Evolutionary conservation across 1,284 basidiomycete species (phyloP), one percentile per base, ranked within the genome.

Genomic region (Singerocomus rubriflavus): DNA sequence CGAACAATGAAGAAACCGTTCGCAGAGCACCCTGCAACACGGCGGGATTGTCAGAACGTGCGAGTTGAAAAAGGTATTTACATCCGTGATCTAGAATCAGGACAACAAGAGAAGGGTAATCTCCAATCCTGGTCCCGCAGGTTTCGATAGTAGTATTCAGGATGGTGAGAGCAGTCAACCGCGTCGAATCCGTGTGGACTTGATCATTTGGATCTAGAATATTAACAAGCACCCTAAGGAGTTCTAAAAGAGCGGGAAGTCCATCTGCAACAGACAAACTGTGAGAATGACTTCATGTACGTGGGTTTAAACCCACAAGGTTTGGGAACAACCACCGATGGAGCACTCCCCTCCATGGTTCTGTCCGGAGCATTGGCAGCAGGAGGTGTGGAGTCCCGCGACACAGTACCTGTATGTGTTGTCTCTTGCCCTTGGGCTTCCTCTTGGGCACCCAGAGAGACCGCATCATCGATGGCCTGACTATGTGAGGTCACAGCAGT

Each of bases 141-240:
- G 88, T 83, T 70, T 98, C 94, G 54, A 99, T 84, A 1, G 92
- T 86, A n/a, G 87, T 79, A 61, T 93, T 94, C 44, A 99, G 78
- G 48, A 97, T 88, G 1, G 88, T 82, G 31, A 99, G 79, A 1
- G 94, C 91, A 41, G 92, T 89, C 11, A 98, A 76, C 6, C 97
- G 86, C 59, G 97, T 98, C 4, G 95, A 93, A 67, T 98, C 95
- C 5, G 97, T 98, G 67, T 99, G 96, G 48, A 95, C 85, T 57
- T 92, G 86, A 63, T 97, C 94, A 59, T 84, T 89, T 14, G 97
- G 97, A 68, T 99, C 94, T 26, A 99, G 79, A 21, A 99, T 89
- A 56, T 96, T 95, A 61, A 98, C 86, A 43, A 99, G 80, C 27
- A 99, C 97, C 2, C 95, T 87, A 34, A 99, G 76, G 4, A 99